A percentile compares a stretch with the other conserved stretches of the same genome.
Evolutionary conservation across 2,329 filamentous ascomycete species (phyloP).

Genomic region (Epicoccum nigrum): DNA sequence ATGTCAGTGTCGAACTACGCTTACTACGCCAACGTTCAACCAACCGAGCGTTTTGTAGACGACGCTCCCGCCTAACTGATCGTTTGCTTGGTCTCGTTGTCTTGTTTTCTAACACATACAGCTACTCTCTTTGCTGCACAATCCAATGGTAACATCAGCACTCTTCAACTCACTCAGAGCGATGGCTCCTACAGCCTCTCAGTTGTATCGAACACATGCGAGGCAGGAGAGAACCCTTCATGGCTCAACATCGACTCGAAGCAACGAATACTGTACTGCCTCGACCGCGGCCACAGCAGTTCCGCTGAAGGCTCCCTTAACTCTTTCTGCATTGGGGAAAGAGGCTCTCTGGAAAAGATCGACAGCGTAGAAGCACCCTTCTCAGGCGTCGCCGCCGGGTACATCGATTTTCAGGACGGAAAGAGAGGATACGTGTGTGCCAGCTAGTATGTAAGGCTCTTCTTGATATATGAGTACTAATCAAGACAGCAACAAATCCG

Average conservation of each 20-base stretch:
- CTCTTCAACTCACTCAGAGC: conserved; percentile 6
- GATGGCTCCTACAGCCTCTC: conserved; percentile 12
- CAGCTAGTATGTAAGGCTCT: conserved; percentile 7
- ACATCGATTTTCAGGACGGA: conserved; percentile 3
- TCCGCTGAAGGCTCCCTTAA: conserved; percentile 19
- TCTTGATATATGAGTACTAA: neutral
- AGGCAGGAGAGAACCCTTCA: conserved; percentile 18
- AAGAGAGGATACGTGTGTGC: conserved; percentile 18
- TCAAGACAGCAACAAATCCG: conserved; percentile 14
- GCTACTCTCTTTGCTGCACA: conserved; percentile 21
- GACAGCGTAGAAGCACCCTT: conserved; percentile 19
- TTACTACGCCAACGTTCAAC: no score
- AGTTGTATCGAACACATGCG: conserved; percentile 12
- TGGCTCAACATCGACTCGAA: conserved; percentile 18
- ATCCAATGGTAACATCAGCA: conserved; percentile 21
- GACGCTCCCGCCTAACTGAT: neutral
- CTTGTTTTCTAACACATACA: conserved; percentile 7
- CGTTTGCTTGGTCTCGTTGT: neutral
- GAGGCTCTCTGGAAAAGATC: conserved; percentile 12
- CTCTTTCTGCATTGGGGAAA: conserved; percentile 10
- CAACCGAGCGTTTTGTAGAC: neutral
- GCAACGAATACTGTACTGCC: conserved; percentile 21
- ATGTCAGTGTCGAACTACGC: no score
- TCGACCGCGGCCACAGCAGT: conserved; percentile 19
- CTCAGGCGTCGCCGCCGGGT: conserved; percentile 20